phyloP scores from a whole-genome alignment of 805 yeast species.

The Barnettozyma populi region DNA sequence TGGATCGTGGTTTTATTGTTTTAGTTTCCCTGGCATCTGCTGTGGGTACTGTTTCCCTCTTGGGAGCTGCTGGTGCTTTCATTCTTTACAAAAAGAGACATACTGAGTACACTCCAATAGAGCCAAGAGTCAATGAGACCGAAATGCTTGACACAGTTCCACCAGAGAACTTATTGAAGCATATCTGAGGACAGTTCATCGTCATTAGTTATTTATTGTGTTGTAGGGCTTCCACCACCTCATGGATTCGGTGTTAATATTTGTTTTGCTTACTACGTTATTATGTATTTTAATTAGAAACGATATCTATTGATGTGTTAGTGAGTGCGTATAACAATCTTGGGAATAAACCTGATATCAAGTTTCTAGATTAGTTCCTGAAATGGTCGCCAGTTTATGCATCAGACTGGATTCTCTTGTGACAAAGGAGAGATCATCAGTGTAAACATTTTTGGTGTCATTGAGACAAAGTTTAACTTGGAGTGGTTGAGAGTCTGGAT shows the following conservation, averaged over 20 bases:
- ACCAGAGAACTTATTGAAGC: slow-evolving; percentile 46
- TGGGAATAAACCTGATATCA: background rate
- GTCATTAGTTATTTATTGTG: background rate
- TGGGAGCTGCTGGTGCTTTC: slow-evolving; percentile 37
- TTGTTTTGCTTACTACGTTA: background rate
- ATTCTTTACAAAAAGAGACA: slow-evolving; percentile 33
- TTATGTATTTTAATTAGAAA: background rate
- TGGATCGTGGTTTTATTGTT: slow-evolving; percentile 57
- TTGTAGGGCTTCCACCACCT: background rate
- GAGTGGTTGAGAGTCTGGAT: slow-evolving; percentile 23
- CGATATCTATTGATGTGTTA: background rate
- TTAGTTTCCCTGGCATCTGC: slow-evolving; percentile 66
- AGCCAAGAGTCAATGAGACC: slow-evolving; percentile 53
- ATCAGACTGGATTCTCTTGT: slow-evolving; percentile 20
- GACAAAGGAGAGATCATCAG: slow-evolving; percentile 15
- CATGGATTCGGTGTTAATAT: too few relatives aligned
- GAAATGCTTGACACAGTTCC: slow-evolving; percentile 61
- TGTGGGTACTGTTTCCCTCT: slow-evolving; percentile 39
- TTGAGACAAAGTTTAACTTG: slow-evolving; percentile 29
- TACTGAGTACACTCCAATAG: slow-evolving; percentile 39
- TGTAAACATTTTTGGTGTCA: slow-evolving; percentile 27
- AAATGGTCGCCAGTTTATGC: slow-evolving; percentile 3
- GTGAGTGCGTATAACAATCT: background rate
- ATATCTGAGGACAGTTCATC: slow-evolving; percentile 10
- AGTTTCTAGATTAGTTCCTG: background rate